Base-by-base conservation (phyloP, 306 rosid genomes). In the Ceratonia siliqua region DNA sequence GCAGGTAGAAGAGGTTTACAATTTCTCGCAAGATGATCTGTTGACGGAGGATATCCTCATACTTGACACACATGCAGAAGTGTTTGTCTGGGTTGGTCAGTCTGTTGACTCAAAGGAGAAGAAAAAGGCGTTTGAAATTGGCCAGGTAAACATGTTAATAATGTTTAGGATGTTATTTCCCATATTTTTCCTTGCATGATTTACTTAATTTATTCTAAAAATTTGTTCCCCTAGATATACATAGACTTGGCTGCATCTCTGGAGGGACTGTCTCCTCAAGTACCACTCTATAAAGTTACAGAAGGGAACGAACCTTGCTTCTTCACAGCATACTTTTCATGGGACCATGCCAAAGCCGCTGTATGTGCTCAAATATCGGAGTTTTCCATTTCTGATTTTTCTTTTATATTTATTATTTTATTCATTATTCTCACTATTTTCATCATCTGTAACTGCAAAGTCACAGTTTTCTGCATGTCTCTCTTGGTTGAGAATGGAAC, bases 271-370 rank as follows among this genome's bases (percentile, higher is more conserved):
- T 80, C 97, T 82, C 89, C 90, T 77, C 77, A 52, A 18, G 97
- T 90, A 30, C 96, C 98, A 39, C 73, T 94, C 46, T 94, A 88
- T 83, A 91, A 90, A 89, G 87, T 91, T 63, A 88, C 97, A 5
- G 98, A 94, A 90, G 98, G 97, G 79, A 90, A 91, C 27, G 98
- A 94, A 81, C 97, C 98, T 46, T 87, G 96, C 89, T 94, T 94
- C 88, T 94, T 94, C 85, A 94, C 98, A 28, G 81, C 95, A 54
- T 90, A 90, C 95, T 94, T 94, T 69, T 85, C 91, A 57, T 94
- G 98, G 98, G 98, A 94, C 81, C 81, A 78, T 24, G 64, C 86
- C 28, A 94, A 85, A 85, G 93, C 97, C 56, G 45, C 41, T 82
- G 98, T 94, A 90, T 77, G 97, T 84, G 72, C 68, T 39, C 18